Base-by-base conservation (phyloP, 139 green algal genomes). In the Closterium sp. region DNA sequence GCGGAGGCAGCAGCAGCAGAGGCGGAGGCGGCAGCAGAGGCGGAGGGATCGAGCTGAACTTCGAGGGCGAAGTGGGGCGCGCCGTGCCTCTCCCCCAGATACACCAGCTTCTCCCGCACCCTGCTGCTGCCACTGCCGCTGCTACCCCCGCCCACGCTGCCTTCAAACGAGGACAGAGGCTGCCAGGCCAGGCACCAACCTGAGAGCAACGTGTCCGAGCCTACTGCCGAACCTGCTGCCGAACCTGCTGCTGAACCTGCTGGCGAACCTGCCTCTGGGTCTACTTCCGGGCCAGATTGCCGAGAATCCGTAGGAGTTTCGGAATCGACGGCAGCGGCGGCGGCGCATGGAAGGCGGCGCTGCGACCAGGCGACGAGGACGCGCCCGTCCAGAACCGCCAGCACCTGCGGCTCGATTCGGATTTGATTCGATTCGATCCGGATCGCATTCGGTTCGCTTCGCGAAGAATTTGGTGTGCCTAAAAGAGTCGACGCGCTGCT, bases 31-130 rank as follows among this genome's bases (percentile, higher is more conserved):
- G 85, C 29, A 79, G 62, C 62, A 79, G 62, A 22, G 4, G 62
- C 62, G 17, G 17, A 22, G 62, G 62, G 62, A 13, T 79, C 62
- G 17, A 79, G 62, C 11, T 79, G 62, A 50, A 92, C 89, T 13
- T 92, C 89, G 70, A 90, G 34, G 31, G 70, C 79, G 90, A 92
- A 92, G 38, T 92, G 85, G 10, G 89, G 89, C 30, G 38, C 85
- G 29, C 89, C 89, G 13, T 91, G 32, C 85, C 45, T 79, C 89
- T 92, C 89, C 27, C 89, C 89, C 42, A 92, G 27, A 45, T 92
- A 92, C 89, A 92, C 89, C 30, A 91, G 50, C 50, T 91, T 89
- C 31, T 89, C 86, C 38, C 29, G 34, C 30, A 29, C 28, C 30
- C 88, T 62, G n/a, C 28, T 28, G n/a, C 29, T 62, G 38, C 88